Conservation (phyloP, 2,329 filamentous ascomycete species). For the Blastomyces gilchristii region DNA sequence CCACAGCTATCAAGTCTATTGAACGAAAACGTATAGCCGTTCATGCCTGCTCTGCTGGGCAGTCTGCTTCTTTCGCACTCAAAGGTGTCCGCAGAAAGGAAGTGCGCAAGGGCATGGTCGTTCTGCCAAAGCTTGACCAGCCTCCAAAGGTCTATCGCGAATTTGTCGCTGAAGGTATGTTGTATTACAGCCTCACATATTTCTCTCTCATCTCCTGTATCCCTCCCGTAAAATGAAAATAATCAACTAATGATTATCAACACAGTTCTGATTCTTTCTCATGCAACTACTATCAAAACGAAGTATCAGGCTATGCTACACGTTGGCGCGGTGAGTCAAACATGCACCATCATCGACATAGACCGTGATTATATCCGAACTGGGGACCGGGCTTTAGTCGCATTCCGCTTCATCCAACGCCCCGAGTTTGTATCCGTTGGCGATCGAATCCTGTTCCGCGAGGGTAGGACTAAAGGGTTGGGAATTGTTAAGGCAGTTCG, state of each 20-base stretch:
- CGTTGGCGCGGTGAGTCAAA: conserved; percentile 88
- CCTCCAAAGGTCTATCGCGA: conserved; percentile 64
- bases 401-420: conserved; percentile 86
- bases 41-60: conserved; percentile 77
- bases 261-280: conserved; percentile 78
- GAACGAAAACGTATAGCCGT: conserved; percentile 88
- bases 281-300: conserved; percentile 92
- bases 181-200: background rate
- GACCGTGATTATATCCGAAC: conserved; percentile 92
- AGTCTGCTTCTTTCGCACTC: conserved; percentile 84
- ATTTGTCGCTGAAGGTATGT: conserved; percentile 63
- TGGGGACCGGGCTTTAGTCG: conserved; percentile 85
- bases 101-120: conserved; percentile 95
- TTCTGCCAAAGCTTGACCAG: conserved; percentile 71
- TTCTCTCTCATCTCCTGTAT: background rate
- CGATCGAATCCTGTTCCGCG: conserved; percentile 82
- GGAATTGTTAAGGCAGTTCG: conserved; percentile 88
- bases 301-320: conserved; percentile 98
- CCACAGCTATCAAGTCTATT: conserved; percentile 80
- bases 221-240: background rate
- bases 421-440: conserved; percentile 86
- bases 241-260: conserved; percentile 8
- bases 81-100: conserved; percentile 82
- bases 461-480: conserved; percentile 87
- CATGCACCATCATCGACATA: conserved; percentile 93